Percentiles rank a stretch among this genome's conserved stretches.
Conservation (phyloP, 2,329 filamentous ascomycete genomes). For the Xylaria sp. region DNA sequence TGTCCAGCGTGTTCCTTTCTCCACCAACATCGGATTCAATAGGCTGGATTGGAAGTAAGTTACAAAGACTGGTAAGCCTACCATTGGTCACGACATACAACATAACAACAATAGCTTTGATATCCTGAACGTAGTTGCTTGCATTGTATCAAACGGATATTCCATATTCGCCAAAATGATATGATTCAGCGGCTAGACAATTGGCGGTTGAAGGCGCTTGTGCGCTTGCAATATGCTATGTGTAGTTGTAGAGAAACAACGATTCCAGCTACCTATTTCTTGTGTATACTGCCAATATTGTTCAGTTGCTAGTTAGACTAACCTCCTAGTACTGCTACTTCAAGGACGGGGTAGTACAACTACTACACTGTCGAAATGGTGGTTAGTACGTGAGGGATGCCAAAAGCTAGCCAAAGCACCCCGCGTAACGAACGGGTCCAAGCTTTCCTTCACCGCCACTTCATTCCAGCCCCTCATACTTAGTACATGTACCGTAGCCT, state of each 20-base stretch:
- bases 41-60: slow-evolving; percentile 24
- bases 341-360: background rate
- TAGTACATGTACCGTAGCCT: slow-evolving; percentile 19
- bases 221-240: background rate
- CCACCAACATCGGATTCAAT: slow-evolving; percentile 33
- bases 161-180: too few relatives aligned
- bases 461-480: slow-evolving; percentile 32
- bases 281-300: background rate
- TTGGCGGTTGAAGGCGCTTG: background rate
- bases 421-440: slow-evolving; percentile 41
- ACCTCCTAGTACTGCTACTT: too few relatives aligned
- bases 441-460: slow-evolving; percentile 48
- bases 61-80: slow-evolving; percentile 10
- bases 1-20: slow-evolving; percentile 39
- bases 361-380: background rate
- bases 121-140: slow-evolving; percentile 1
- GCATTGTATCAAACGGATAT: background rate
- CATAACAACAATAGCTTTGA: slow-evolving; percentile 24
- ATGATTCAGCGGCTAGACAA: background rate
- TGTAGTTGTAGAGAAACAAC: background rate
- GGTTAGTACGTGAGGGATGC: background rate
- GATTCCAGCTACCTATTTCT: background rate
- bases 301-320: background rate
- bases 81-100: slow-evolving; percentile 17
- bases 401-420: slow-evolving; percentile 33